These are phyloP conservation scores for Trichoderma arundinaceum DNA, from an alignment of 2,329 filamentous ascomycete species.

Conservation along the genomic window DNA sequence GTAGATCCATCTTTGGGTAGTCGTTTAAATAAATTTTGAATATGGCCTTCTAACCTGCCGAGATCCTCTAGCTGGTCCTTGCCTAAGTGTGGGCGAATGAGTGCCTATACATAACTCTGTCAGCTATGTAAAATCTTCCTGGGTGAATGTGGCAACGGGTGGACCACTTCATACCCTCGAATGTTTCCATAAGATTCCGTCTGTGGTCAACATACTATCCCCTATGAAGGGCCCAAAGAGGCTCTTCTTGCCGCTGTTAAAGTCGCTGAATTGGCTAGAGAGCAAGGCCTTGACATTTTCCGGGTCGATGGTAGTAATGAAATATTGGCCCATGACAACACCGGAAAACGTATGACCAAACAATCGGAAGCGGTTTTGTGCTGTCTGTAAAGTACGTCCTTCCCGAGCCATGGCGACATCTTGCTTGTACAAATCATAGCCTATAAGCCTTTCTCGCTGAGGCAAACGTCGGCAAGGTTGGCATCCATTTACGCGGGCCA, in stretches of 20 bases:
- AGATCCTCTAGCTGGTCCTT: neutral
- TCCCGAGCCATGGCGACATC: neutral
- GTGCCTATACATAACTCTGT: neutral
- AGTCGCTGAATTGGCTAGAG: neutral
- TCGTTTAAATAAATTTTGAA: conserved; percentile 6
- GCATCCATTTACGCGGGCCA: neutral
- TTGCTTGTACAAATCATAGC: neutral
- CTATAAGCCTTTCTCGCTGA: conserved; percentile 3
- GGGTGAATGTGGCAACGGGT: neutral
- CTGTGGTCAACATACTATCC: conserved; percentile 14
- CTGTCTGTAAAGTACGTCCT: neutral
- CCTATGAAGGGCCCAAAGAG: conserved; percentile 14
- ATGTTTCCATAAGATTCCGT: conserved; percentile 11
- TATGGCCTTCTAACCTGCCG: neutral
- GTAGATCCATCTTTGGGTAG: neutral
- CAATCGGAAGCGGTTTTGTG: conserved; percentile 9
- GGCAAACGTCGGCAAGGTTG: conserved; percentile 1
- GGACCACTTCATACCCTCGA: neutral
- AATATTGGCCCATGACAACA: conserved; percentile 1
- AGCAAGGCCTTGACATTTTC: conserved; percentile 25
- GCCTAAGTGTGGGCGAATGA: conserved; percentile 5
- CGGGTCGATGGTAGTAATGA: conserved; percentile 8
- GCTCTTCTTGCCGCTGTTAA: neutral
- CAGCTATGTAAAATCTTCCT: neutral
- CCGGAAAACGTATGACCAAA: conserved; percentile 18